These are phyloP conservation scores for Globisporangium spiculum DNA, from an alignment of 352 stramenopile species.

Conservation along the genomic window DNA sequence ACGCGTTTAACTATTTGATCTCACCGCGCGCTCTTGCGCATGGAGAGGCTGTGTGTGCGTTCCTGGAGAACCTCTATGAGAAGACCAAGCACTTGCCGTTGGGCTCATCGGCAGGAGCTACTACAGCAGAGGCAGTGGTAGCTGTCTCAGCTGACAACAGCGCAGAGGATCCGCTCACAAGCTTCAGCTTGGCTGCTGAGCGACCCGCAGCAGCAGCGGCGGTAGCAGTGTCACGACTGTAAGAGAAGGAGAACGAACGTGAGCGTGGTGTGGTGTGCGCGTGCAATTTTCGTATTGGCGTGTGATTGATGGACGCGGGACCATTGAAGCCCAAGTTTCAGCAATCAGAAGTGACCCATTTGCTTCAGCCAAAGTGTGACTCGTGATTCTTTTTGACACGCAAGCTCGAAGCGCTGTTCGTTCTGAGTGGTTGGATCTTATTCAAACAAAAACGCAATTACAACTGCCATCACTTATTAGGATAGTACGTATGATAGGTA, in stretches of 20 bases:
- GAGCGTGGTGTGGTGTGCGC: too few relatives aligned
- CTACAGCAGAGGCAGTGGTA: not conserved
- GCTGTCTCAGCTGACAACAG: not conserved
- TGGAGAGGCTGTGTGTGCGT: conserved; percentile 49
- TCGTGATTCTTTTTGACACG: too few relatives aligned
- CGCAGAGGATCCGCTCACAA: not conserved
- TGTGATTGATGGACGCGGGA: too few relatives aligned
- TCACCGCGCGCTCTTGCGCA: conserved; percentile 54
- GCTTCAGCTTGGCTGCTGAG: not conserved
- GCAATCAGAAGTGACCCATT: too few relatives aligned
- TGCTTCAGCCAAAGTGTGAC: too few relatives aligned
- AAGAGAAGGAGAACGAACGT: not conserved
- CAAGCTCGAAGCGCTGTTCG: too few relatives aligned
- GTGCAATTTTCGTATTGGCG: too few relatives aligned
- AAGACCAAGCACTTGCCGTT: conserved; percentile 39
- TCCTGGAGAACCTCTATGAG: conserved; percentile 50
- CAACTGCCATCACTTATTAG: too few relatives aligned
- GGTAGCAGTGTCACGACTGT: not conserved
- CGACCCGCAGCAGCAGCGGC: not conserved
- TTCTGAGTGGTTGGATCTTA: too few relatives aligned
- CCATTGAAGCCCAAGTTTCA: too few relatives aligned
- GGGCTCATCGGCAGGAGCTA: conserved; percentile 1
- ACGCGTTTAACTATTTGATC: conserved; percentile 65
- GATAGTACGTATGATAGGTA: too few relatives aligned
- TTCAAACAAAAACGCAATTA: too few relatives aligned